Percentiles rank a stretch among this genome's conserved stretches.
Evolutionary conservation across 192 early-diverging fungal species (phyloP).

Genomic region (Coemansia sp.): DNA sequence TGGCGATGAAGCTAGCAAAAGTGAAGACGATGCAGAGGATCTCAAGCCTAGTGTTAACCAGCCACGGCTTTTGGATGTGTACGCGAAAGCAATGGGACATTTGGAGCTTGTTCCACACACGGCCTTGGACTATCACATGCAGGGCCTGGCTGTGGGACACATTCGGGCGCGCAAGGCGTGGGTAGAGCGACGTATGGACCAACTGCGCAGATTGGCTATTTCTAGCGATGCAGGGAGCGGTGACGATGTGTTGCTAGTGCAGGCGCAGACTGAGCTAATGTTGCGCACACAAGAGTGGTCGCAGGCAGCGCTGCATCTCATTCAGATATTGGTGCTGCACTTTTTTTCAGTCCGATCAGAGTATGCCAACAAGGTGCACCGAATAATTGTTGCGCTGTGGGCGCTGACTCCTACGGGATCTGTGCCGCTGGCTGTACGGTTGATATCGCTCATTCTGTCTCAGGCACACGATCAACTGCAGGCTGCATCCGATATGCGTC

Average conservation of each 20-base stretch:
- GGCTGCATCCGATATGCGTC: not conserved
- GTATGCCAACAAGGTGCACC: conserved; percentile 19
- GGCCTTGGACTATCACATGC: conserved; percentile 30
- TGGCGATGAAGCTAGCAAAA: not conserved
- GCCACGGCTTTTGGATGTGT: conserved; percentile 10
- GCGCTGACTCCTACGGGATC: conserved; percentile 36
- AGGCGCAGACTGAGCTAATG: conserved; percentile 29
- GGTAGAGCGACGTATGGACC: conserved; percentile 12
- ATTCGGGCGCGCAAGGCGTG: conserved; percentile 29
- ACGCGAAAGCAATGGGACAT: conserved; percentile 17
- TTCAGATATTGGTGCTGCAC: conserved; percentile 9
- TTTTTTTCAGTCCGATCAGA: conserved; percentile 9
- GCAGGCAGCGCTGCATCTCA: conserved; percentile 10
- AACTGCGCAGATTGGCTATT: not conserved
- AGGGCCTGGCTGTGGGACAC: conserved; percentile 30
- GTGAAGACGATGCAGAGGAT: not conserved
- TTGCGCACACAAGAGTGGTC: conserved; percentile 21
- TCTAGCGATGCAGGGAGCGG: not conserved
- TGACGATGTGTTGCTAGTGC: conserved; percentile 1
- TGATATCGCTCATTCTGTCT: conserved; percentile 19
- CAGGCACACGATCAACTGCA: conserved; percentile 12
- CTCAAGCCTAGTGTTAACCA: not conserved
- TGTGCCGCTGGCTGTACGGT: conserved; percentile 21
- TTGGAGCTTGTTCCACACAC: conserved; percentile 44
- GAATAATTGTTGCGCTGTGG: conserved; percentile 27